Conservation (phyloP, 495 filamentous ascomycete genomes). For the Neurospora cerealis region DNA sequence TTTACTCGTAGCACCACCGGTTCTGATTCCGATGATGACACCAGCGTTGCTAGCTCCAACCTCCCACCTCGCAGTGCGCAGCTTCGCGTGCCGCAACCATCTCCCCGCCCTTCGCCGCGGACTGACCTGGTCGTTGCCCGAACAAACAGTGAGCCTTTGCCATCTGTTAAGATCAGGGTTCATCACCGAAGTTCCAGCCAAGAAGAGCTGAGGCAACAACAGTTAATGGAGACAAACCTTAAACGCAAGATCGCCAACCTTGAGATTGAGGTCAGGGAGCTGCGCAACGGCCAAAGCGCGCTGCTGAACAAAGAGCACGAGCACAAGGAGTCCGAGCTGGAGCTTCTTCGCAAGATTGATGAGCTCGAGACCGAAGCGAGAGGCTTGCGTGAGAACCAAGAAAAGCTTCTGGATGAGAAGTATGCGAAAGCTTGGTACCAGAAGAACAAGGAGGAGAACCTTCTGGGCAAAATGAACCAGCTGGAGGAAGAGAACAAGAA, state of each 20-base stretch:
- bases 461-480: constrained; percentile 30
- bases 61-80: constrained; percentile 18
- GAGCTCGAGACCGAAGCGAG: not conserved
- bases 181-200: constrained; percentile 9
- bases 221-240: not conserved
- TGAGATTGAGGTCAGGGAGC: not conserved
- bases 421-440: not conserved
- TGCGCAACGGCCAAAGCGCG: not conserved
- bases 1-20: constrained; percentile 24
- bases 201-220: not conserved
- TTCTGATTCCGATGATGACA: constrained; percentile 7
- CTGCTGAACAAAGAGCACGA: constrained; percentile 9
- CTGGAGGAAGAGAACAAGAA: constrained; percentile 30
- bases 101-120: not conserved
- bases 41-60: constrained; percentile 20
- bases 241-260: not conserved
- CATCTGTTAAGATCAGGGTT: constrained; percentile 10
- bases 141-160: not conserved
- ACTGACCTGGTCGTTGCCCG: not conserved
- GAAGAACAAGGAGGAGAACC: constrained; percentile 18
- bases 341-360: constrained; percentile 3
- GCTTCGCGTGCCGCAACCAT: constrained; percentile 15
- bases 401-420: not conserved
- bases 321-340: constrained; percentile 5
- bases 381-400: not conserved